A percentile compares a stretch with the other conserved stretches of the same genome.
Conservation (phyloP, 2,329 filamentous ascomycete genomes). For the Malbranchea zuffiana region DNA sequence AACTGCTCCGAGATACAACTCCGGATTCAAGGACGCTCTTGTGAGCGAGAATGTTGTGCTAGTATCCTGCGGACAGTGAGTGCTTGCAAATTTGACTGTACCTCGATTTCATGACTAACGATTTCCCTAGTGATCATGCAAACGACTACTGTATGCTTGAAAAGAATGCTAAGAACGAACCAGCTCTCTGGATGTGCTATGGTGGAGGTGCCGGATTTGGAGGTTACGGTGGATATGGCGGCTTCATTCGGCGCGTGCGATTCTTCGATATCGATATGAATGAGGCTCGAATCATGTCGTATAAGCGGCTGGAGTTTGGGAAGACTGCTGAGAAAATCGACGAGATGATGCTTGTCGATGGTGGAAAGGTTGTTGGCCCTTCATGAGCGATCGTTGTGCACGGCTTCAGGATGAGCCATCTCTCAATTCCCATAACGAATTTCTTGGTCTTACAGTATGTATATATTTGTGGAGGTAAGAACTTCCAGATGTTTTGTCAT, state of each 20-base stretch:
- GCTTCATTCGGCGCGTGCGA: slow-evolving; percentile 70
- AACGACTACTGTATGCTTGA: slow-evolving; percentile 89
- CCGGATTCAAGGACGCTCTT: slow-evolving; percentile 82
- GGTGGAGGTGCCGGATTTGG: slow-evolving; percentile 85
- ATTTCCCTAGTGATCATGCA: slow-evolving; percentile 61
- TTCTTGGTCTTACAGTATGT: too few species aligned
- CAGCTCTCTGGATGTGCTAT: slow-evolving; percentile 95
- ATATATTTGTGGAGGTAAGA: too few species aligned
- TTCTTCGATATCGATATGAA: slow-evolving; percentile 93
- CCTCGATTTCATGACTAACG: not conserved
- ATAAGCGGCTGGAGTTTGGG: slow-evolving; percentile 72
- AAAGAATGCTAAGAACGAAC: slow-evolving; percentile 43
- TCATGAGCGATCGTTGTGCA: too few species aligned
- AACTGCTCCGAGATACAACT: slow-evolving; percentile 81
- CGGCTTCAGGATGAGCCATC: not conserved
- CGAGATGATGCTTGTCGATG: slow-evolving; percentile 52
- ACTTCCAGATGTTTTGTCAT: too few species aligned
- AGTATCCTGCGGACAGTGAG: slow-evolving; percentile 83
- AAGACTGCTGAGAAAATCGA: slow-evolving; percentile 43
- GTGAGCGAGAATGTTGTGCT: slow-evolving; percentile 75
- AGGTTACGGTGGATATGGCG: slow-evolving; percentile 84
- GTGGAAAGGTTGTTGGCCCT: slow-evolving; percentile 40
- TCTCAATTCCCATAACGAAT: too few species aligned
- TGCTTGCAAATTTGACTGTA: slow-evolving; percentile 16
- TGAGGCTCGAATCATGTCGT: slow-evolving; percentile 75